Conservation (phyloP, 1,284 basidiomycete species). For the Sporisorium graminicola region DNA sequence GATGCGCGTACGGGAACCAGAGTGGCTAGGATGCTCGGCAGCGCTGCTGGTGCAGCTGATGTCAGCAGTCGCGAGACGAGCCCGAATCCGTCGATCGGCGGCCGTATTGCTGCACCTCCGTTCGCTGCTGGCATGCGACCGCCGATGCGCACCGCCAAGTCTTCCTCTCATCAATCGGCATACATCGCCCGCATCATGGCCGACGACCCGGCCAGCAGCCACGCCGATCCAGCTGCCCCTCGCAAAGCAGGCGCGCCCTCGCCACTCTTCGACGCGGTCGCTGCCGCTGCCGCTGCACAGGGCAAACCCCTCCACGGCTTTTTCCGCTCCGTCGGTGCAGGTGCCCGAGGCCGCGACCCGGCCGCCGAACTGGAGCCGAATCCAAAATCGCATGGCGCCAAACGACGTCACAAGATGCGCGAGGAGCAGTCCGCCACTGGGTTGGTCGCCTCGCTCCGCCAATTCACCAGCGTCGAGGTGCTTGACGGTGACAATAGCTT, state of each 20-base stretch:
- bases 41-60: slow-evolving; percentile 11
- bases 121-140: slow-evolving; percentile 28
- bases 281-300: slow-evolving; percentile 23
- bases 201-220: slow-evolving; percentile 26
- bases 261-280: slow-evolving; percentile 29
- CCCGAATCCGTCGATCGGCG: slow-evolving; percentile 29
- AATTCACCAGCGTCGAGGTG: slow-evolving; percentile 90
- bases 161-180: slow-evolving; percentile 42
- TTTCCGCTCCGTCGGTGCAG: slow-evolving; percentile 29
- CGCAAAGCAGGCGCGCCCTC: slow-evolving; percentile 28
- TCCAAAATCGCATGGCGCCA: slow-evolving; percentile 38
- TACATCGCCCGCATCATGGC: slow-evolving; percentile 53
- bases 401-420: slow-evolving; percentile 39
- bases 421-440: slow-evolving; percentile 66
- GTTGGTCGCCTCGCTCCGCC: slow-evolving; percentile 77
- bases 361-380: slow-evolving; percentile 39
- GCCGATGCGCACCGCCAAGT: slow-evolving; percentile 30
- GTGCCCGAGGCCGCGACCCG: slow-evolving; percentile 20
- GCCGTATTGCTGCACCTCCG: slow-evolving; percentile 7
- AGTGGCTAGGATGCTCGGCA: slow-evolving; percentile 45
- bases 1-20: slow-evolving; percentile 34
- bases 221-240: slow-evolving; percentile 9
- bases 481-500: slow-evolving; percentile 94
- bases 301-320: slow-evolving; percentile 33
- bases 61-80: slow-evolving; percentile 50